These are phyloP conservation scores for Hordeum vulgare DNA, from an alignment of 176 grass and related monocot genomes.

Conservation along the genomic window MorexV3_pseudomolecules_assembly NC_058519.1:663577449-663577948, in stretches of 20 bases:
- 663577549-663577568: conserved; percentile 66
- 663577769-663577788: conserved; percentile 2
- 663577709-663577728: not conserved
- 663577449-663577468: conserved; percentile 57
- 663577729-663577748: not conserved
- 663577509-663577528: conserved; percentile 48
- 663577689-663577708: conserved; percentile 18
- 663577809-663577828: not conserved
- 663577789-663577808: conserved; percentile 23
- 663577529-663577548: conserved; percentile 49
- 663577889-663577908: not conserved
- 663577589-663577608: conserved; percentile 49
- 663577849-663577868: conserved; percentile 36
- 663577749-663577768: not conserved
- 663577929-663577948: not conserved
- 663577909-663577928: conserved; percentile 22
- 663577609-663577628: conserved; percentile 25
- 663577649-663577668: conserved; percentile 10
- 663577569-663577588: conserved; percentile 56
- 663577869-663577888: conserved; percentile 26
- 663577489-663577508: conserved; percentile 50
- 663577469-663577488: conserved; percentile 68
- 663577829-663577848: conserved; percentile 23
- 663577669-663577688: not conserved
- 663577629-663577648: conserved; percentile 33